These are phyloP conservation scores for Aspergillus biplanus DNA, from an alignment of 495 filamentous ascomycete genomes.

Conservation along the genomic window DNA sequence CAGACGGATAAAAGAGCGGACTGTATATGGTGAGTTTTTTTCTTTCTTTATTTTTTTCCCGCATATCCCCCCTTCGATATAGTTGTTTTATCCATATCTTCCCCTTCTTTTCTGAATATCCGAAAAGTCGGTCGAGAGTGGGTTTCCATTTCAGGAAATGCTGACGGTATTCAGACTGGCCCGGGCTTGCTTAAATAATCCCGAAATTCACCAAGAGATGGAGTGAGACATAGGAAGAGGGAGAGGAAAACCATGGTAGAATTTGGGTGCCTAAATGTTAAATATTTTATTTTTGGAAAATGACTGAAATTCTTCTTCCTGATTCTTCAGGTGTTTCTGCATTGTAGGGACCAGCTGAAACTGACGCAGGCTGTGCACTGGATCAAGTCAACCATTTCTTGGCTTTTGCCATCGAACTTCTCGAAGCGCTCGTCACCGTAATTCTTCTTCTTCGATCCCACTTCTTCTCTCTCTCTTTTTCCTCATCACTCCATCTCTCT, in stretches of 20 bases:
- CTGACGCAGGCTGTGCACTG: slow-evolving; percentile 14
- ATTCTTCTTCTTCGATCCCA: slow-evolving; percentile 6
- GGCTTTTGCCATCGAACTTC: background rate
- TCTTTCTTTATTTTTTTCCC: slow-evolving; percentile 1
- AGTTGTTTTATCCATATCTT: background rate
- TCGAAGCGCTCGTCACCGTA: slow-evolving; percentile 1
- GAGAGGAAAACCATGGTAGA: background rate
- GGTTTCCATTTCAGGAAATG: slow-evolving; percentile 8
- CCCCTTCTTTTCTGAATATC: too few relatives aligned
- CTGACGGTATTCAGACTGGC: slow-evolving; percentile 36
- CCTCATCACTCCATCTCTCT: background rate
- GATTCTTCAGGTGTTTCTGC: background rate
- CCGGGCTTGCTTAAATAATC: slow-evolving; percentile 26
- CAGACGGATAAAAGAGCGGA: slow-evolving; percentile 59
- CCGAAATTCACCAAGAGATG: background rate
- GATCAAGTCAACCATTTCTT: slow-evolving; percentile 15
- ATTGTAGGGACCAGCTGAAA: slow-evolving; percentile 19
- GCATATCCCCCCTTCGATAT: background rate
- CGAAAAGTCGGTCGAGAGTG: background rate
- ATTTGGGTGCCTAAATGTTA: slow-evolving; percentile 9
- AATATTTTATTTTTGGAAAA: background rate
- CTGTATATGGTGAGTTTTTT: slow-evolving; percentile 61
- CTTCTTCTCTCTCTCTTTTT: slow-evolving; percentile 6
- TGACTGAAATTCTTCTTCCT: background rate
- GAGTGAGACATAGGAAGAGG: background rate